Base-by-base conservation (phyloP, 2,329 filamentous ascomycete species). In the Penicillium olsonii region DNA sequence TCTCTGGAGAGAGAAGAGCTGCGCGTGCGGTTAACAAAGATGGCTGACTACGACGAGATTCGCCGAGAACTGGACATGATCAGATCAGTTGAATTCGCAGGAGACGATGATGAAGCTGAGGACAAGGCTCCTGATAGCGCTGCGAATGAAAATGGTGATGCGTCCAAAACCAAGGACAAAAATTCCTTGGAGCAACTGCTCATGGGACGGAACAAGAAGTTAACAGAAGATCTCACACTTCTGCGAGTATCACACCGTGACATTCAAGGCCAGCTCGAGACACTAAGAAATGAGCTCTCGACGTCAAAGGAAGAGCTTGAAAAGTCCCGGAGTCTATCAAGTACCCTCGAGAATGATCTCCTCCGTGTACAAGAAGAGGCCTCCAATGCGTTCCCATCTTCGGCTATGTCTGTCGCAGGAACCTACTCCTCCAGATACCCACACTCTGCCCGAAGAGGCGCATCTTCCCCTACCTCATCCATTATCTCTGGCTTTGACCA, bases 401-500 rank as follows among this genome's bases (percentile, higher is more conserved):
- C 90, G 0, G 92, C 90, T 6, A 91, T 92, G 68, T 97, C 92
- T 2, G 88, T 96, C 34, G 92, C 92, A 2, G 92, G 92, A 34
- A 97, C 92, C 3, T 95, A 96, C 68, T 83, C 85, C 43, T 92
- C 88, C 18, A 84, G 88, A 41, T 88, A 91, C 64, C 86, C 88
- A 2, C 85, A 84, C 59, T 85, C 88, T 33, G 82, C 88, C 41
- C 83, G 84, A 62, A 84, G 87, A 24, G 83, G 87, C 34, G 77
- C 79, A 42, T 83, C 87, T 14, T 97, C 94, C 2, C 95, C 94
- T 0, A 97, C 94, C 1, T 97, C 92, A 4, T 97, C 92, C 17
- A 97, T 99, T 63, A 97, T 99, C 62, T 96, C 92, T 52, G 94
- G 94, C n/a, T 91, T 96, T 66, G 89, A 95, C 64, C 85, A 88